Percentiles rank a stretch among this genome's conserved stretches.
Conservation (phyloP, 164 flowering plant species). For the Vitis cinerea region DNA sequence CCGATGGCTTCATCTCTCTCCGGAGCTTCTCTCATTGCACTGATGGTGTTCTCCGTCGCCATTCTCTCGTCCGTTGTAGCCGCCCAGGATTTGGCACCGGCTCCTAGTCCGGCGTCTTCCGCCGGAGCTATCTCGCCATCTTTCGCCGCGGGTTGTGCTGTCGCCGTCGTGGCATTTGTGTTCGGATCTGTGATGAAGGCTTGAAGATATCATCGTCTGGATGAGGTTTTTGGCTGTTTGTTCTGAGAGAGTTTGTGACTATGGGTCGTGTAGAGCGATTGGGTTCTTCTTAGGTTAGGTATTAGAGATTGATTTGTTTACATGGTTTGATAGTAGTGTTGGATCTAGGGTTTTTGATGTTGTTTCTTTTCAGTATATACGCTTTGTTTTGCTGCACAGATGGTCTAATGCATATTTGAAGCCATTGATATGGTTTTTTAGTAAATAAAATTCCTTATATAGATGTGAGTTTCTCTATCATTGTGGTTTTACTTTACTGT, state of each 20-base stretch:
- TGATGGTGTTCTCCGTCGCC: slow-evolving; percentile 27
- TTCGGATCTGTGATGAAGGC: slow-evolving; percentile 31
- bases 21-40: slow-evolving; percentile 11
- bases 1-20: slow-evolving; percentile 16
- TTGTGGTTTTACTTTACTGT: too few species aligned
- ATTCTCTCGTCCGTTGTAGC: slow-evolving; percentile 18
- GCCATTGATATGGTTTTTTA: not conserved
- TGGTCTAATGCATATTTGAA: not conserved
- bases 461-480: too few species aligned
- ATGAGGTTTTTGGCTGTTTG: not conserved
- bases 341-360: not conserved
- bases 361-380: not conserved
- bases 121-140: slow-evolving; percentile 33
- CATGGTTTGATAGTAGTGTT: not conserved
- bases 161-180: slow-evolving; percentile 26
- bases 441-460: slow-evolving; percentile 3
- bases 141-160: slow-evolving; percentile 18
- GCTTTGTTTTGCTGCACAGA: not conserved
- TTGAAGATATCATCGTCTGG: not conserved
- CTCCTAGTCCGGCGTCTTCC: slow-evolving; percentile 40
- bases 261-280: slow-evolving; percentile 8
- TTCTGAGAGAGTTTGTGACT: not conserved
- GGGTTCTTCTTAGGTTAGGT: not conserved
- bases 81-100: slow-evolving; percentile 36
- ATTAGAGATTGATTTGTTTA: not conserved